Percentiles rank a stretch among this genome's conserved stretches.
Conservation (phyloP, 371 early-diverging fungal genomes). For the Mucor saturninus region DNA sequence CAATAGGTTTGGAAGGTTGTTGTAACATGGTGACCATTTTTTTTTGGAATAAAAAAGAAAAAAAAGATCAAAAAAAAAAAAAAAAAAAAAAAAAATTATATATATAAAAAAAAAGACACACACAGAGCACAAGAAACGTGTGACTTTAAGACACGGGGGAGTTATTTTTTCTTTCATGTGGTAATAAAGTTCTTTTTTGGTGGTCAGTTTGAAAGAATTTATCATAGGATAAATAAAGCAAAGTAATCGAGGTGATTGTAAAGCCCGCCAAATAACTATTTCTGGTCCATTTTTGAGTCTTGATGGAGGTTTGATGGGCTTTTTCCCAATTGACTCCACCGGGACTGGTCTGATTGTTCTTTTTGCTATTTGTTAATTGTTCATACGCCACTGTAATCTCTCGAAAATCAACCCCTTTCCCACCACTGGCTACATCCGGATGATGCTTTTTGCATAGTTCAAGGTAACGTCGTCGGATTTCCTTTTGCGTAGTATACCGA, state of each 20-base stretch:
- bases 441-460: constrained; percentile 39
- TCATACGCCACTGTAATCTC: constrained; percentile 40
- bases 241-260: constrained; percentile 11
- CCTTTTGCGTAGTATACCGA: constrained; percentile 29
- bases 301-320: constrained; percentile 9
- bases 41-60: constrained; percentile 12
- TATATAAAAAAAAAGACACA: constrained; percentile 11
- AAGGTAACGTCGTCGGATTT: constrained; percentile 37
- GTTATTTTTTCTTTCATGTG: constrained; percentile 14
- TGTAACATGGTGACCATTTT: constrained; percentile 31
- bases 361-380: constrained; percentile 21
- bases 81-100: constrained; percentile 9
- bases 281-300: constrained; percentile 28
- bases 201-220: neutral
- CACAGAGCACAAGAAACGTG: constrained; percentile 6
- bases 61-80: constrained; percentile 7
- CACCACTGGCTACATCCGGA: constrained; percentile 26
- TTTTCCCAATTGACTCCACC: constrained; percentile 1
- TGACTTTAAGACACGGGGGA: constrained; percentile 19
- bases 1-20: constrained; percentile 35
- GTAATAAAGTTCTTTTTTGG: constrained; percentile 2
- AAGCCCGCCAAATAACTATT: constrained; percentile 21
- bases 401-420: constrained; percentile 21
- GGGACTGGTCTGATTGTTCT: neutral
- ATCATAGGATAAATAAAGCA: constrained; percentile 10